Percentiles rank a stretch among this genome's conserved stretches.
These are phyloP conservation scores for Marasmius fiardii DNA, from an alignment of 1,284 basidiomycete genomes.

Conservation along the genomic window DNA sequence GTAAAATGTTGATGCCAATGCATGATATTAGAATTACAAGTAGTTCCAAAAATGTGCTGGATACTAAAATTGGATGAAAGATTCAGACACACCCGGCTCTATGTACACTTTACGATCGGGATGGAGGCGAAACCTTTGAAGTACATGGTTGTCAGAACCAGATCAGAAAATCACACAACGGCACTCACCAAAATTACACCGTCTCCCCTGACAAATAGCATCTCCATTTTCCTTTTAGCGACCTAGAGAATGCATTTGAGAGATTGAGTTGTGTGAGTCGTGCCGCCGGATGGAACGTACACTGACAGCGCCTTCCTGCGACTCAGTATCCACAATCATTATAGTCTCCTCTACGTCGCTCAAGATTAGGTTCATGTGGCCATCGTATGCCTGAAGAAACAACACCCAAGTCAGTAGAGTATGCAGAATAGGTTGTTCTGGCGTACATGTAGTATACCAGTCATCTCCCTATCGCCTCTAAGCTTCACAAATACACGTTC, in stretches of 20 bases:
- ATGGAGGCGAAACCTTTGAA: conserved; percentile 72
- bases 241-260: conserved; percentile 46
- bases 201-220: conserved; percentile 97
- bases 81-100: no score
- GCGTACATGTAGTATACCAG: conserved; percentile 90
- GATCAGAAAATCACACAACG: conserved; percentile 13
- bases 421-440: conserved; percentile 10
- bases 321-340: conserved; percentile 83
- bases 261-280: neutral
- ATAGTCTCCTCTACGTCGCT: conserved; percentile 97
- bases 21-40: no score
- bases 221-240: conserved; percentile 93
- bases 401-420: conserved; percentile 15
- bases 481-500: conserved; percentile 98
- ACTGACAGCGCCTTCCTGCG: conserved; percentile 55
- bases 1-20: no score
- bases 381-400: conserved; percentile 88
- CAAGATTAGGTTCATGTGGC: conserved; percentile 99
- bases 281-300: conserved; percentile 33
- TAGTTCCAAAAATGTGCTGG: no score
- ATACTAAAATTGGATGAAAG: no score
- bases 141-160: conserved; percentile 11
- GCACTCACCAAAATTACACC: conserved; percentile 82
- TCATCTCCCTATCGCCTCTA: conserved; percentile 90
- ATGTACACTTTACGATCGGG: conserved; percentile 46